A percentile compares a stretch with the other conserved stretches of the same genome.
Evolutionary conservation across 1,139 yeast species (phyloP).

Genomic region (Magnusiomyces fungicola): DNA sequence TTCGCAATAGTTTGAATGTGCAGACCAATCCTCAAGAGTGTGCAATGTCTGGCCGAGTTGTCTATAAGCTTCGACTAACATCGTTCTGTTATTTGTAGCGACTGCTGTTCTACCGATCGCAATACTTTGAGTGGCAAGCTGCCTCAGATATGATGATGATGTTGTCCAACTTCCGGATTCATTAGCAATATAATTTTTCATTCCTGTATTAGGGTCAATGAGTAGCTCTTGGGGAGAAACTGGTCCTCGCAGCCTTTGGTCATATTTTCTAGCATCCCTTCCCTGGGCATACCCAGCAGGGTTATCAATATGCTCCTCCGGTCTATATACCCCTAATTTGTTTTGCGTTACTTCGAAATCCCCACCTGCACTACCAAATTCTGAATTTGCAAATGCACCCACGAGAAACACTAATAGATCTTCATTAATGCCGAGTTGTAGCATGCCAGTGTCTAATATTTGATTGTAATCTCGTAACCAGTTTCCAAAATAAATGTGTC

Average conservation of each 20-base stretch:
- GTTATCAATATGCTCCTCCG: constrained; percentile 27
- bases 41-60: constrained; percentile 26
- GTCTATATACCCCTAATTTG: constrained; percentile 23
- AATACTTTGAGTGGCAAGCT: constrained; percentile 20
- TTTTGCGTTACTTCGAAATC: constrained; percentile 27
- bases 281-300: constrained; percentile 24
- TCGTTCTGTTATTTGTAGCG: constrained; percentile 11
- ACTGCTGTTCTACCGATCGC: constrained; percentile 20
- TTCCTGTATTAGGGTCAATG: constrained; percentile 24
- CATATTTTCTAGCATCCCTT: constrained; percentile 19
- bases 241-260: constrained; percentile 22
- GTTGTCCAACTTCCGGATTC: constrained; percentile 26
- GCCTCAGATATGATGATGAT: constrained; percentile 20
- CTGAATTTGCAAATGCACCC: constrained; percentile 24
- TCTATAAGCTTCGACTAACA: constrained; percentile 21
- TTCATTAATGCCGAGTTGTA: constrained; percentile 20
- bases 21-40: constrained; percentile 24
- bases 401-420: constrained; percentile 21
- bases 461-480: constrained; percentile 28
- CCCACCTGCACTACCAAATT: constrained; percentile 26
- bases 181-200: constrained; percentile 25
- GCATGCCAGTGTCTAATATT: constrained; percentile 25
- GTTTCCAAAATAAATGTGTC: constrained; percentile 25
- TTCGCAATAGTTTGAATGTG: constrained; percentile 24
- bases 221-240: constrained; percentile 22